Conservation (phyloP, 257 asterid species). For the Nemophila menziesii region DNA sequence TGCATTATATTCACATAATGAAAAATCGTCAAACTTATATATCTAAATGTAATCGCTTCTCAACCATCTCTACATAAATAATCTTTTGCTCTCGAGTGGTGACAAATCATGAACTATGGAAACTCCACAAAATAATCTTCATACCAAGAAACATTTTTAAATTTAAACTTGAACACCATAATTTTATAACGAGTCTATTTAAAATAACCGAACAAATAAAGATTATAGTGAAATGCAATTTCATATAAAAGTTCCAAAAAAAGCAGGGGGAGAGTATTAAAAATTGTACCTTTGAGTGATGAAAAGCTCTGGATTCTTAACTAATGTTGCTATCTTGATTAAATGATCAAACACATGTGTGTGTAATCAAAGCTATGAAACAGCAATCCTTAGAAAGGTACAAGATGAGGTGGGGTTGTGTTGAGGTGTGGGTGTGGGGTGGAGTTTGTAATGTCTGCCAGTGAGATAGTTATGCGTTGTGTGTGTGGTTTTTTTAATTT, state of each 20-base stretch:
- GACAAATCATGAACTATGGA: neutral
- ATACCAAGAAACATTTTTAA: neutral
- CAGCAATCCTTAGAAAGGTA: neutral
- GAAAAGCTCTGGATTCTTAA: slow-evolving; percentile 1
- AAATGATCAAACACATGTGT: slow-evolving; percentile 6
- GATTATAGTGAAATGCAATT: neutral
- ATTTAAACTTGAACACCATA: slow-evolving; percentile 1
- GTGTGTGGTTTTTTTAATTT: no score
- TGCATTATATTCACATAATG: neutral
- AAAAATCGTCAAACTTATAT: neutral
- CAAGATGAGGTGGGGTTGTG: neutral
- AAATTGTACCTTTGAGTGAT: slow-evolving; percentile 12
- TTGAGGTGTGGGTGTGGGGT: neutral
- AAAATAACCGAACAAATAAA: neutral
- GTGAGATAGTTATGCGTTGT: no score
- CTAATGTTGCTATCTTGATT: slow-evolving; percentile 2
- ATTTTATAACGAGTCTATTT: neutral
- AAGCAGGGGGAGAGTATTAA: neutral
- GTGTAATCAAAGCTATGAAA: neutral
- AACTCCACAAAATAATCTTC: neutral
- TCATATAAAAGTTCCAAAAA: neutral
- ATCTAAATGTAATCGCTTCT: neutral
- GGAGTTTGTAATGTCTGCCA: neutral
- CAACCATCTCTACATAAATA: neutral
- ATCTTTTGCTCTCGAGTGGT: neutral